Evolutionary conservation across 2,329 filamentous ascomycete genomes (phyloP), one percentile per base, ranked within the genome.

Genomic region (Colletotrichum gloeosporioides): DNA sequence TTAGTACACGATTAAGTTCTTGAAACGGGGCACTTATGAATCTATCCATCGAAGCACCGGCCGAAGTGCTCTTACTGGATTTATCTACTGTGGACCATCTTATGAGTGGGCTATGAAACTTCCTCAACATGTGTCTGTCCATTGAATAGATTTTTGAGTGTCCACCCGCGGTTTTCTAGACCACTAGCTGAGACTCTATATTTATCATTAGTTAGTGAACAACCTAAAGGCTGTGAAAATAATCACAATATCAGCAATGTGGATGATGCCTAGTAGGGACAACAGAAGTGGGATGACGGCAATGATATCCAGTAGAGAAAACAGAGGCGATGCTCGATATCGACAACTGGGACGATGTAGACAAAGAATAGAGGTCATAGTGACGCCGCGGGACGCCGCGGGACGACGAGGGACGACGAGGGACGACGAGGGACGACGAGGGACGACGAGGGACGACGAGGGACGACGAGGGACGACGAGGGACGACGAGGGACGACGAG

Each of bases 131-230:
- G 22, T 22, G 3, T 22, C 16, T 39, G 8, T 18, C 18, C 39
- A 49, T n/a, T 49, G 10, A 49, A 49, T 18, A 0, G 8, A 6
- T n/a, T n/a, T 44, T 12, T n/a, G 1, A 49, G 18, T 49, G 4
- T 10, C 39, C n/a, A 49, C 3, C 3, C 39, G 9, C 2, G 39
- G 18, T 10, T n/a, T n/a, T 49, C 39, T n/a, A 2, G 18, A 9
- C 18, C 10, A n/a, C 9, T n/a, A 49, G 36, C 36, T 18, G 16
- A 10, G 16, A 44, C 1, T 49, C 0, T 49, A 10, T 9, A 49
- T n/a, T 12, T n/a, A 9, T 18, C 6, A 6, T n/a, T n/a, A 0
- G 4, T 18, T 49, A 2, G 2, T 49, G 1, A 3, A 44, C 8
- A 18, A 44, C 36, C 8, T 44, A 16, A 7, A 36, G 15, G 34